phyloP scores from a whole-genome alignment of 1,139 yeast species.

The Zygoascus hellenicus region DNA sequence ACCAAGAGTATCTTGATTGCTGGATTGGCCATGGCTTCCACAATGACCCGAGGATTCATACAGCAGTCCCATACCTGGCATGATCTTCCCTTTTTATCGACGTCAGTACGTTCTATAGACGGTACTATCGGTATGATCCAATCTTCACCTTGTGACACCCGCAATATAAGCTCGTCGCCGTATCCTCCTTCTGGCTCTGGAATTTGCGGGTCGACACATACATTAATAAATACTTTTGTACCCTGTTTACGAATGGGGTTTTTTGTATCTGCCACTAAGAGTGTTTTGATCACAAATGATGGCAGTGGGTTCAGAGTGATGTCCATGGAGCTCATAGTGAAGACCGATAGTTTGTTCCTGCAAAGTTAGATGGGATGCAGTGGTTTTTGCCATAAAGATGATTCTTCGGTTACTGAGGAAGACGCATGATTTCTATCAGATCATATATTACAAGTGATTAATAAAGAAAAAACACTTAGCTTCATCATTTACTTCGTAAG shows the following conservation, averaged over 20 bases:
- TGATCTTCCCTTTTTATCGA: slow-evolving; percentile 63
- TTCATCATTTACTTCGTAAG: no score
- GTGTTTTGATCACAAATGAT: slow-evolving; percentile 61
- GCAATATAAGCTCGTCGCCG: slow-evolving; percentile 51
- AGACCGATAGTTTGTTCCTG: no score
- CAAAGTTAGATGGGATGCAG: no score
- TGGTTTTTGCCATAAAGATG: no score
- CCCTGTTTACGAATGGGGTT: slow-evolving; percentile 31
- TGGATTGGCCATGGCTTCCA: slow-evolving; percentile 47
- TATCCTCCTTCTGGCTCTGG: slow-evolving; percentile 47
- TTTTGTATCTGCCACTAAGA: slow-evolving; percentile 37
- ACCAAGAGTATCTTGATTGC: slow-evolving; percentile 59
- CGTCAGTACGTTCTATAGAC: slow-evolving; percentile 46
- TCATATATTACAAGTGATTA: no score
- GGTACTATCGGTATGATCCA: slow-evolving; percentile 85
- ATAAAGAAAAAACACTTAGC: no score
- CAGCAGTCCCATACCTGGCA: slow-evolving; percentile 71
- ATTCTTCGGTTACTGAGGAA: no score
- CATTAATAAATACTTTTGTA: slow-evolving; percentile 70
- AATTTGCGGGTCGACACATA: slow-evolving; percentile 59
- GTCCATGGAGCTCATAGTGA: slow-evolving; percentile 7
- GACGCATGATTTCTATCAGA: no score
- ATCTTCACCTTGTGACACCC: slow-evolving; percentile 59
- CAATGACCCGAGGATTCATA: slow-evolving; percentile 31
- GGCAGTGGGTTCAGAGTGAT: slow-evolving; percentile 44